Conservation (phyloP, 352 stramenopile species). For the Pythium vanterpoolii region DNA sequence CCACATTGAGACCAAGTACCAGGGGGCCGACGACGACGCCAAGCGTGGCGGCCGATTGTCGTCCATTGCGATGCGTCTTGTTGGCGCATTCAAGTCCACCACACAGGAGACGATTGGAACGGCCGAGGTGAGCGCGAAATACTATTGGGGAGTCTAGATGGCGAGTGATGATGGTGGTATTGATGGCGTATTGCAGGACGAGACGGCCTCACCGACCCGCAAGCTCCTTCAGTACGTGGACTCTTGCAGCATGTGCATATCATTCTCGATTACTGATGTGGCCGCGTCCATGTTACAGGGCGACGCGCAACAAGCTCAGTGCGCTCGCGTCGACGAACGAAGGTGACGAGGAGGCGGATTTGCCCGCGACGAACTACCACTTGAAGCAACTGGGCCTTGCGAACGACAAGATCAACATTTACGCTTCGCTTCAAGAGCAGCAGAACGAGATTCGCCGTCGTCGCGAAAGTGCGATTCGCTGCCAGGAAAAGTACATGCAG, state of each 20-base stretch:
- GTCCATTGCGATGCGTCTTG: slow-evolving; percentile 22
- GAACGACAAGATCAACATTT: slow-evolving; percentile 79
- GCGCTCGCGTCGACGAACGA: slow-evolving; percentile 23
- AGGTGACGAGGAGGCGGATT: background rate
- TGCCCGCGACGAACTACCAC: slow-evolving; percentile 72
- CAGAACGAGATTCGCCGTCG: slow-evolving; percentile 59
- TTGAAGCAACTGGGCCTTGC: slow-evolving; percentile 69
- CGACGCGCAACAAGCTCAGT: slow-evolving; percentile 36
- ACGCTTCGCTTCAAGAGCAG: slow-evolving; percentile 61
- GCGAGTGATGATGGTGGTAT: background rate
- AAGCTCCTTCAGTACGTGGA: slow-evolving; percentile 32
- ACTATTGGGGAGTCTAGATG: background rate
- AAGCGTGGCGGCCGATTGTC: slow-evolving; percentile 27
- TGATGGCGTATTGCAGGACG: slow-evolving; percentile 4
- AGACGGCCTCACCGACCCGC: slow-evolving; percentile 20
- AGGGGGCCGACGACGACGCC: slow-evolving; percentile 28
- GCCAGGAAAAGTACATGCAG: slow-evolving; percentile 41
- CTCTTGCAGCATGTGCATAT: background rate
- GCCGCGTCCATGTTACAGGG: too few relatives aligned
- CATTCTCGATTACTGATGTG: background rate
- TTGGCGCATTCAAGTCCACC: slow-evolving; percentile 23
- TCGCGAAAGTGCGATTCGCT: slow-evolving; percentile 44
- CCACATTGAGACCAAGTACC: slow-evolving; percentile 30
- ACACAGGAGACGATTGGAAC: background rate
- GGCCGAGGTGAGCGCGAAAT: background rate